These are phyloP conservation scores for Leucosporidium yakuticum DNA, from an alignment of 768 basidiomycete genomes.

Conservation along the genomic window DNA sequence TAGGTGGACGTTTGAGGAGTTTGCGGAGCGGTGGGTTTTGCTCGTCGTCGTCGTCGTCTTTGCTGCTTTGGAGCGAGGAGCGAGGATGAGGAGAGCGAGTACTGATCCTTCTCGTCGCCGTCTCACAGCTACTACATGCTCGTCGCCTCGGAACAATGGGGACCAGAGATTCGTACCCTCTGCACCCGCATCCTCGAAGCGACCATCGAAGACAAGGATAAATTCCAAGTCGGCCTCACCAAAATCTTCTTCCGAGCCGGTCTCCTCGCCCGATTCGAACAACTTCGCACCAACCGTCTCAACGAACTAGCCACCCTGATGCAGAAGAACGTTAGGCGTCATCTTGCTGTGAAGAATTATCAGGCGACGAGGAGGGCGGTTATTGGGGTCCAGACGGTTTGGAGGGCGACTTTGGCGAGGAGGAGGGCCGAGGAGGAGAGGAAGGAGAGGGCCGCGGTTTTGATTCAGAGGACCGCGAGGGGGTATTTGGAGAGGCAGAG, in stretches of 20 bases:
- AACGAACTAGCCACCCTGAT: constrained; percentile 89
- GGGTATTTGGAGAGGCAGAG: constrained; percentile 65
- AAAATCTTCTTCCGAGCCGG: constrained; percentile 99
- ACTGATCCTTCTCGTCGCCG: not conserved
- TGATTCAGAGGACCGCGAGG: constrained; percentile 67
- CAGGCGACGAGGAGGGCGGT: constrained; percentile 62
- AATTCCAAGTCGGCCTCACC: constrained; percentile 91
- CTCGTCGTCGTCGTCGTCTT: not conserved
- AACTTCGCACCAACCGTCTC: constrained; percentile 76
- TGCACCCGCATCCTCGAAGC: constrained; percentile 76
- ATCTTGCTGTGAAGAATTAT: constrained; percentile 76
- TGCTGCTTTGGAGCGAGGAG: not conserved
- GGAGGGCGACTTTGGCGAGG: constrained; percentile 77
- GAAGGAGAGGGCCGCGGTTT: constrained; percentile 65
- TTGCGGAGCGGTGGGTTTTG: constrained; percentile 77
- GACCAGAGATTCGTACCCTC: constrained; percentile 68
- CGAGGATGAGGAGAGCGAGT: too few relatives aligned
- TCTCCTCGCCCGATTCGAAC: constrained; percentile 93
- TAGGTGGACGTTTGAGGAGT: constrained; percentile 97
- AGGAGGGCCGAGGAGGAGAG: constrained; percentile 64
- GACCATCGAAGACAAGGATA: constrained; percentile 88
- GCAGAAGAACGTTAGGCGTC: constrained; percentile 92
- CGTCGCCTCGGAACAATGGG: constrained; percentile 78
- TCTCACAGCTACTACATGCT: constrained; percentile 87
- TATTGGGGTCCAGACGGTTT: constrained; percentile 87